A percentile compares a stretch with the other conserved stretches of the same genome.
Evolutionary conservation across 345 rosid genomes (phyloP).

Genomic region (Hevea brasiliensis): DNA sequence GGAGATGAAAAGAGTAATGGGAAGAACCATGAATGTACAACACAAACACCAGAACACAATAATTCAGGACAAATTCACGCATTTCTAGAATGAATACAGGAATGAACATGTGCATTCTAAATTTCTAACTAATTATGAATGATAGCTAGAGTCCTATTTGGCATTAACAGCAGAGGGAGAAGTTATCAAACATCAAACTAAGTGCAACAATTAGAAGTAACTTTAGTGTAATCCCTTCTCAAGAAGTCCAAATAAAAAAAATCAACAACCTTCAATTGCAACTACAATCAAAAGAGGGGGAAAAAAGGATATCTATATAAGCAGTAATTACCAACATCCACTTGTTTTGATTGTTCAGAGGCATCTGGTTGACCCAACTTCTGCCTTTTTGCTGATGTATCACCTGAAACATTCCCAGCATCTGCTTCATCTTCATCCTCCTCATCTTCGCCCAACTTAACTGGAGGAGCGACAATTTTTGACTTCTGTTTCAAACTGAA

Average conservation of each 20-base stretch:
- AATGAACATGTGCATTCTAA: not conserved
- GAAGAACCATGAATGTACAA: not conserved
- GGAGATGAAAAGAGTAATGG: not conserved
- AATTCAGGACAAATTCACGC: not conserved
- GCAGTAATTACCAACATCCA: slow-evolving; percentile 83
- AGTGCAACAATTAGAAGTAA: not conserved
- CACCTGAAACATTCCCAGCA: slow-evolving; percentile 42
- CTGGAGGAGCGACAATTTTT: slow-evolving; percentile 78
- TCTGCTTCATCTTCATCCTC: slow-evolving; percentile 72
- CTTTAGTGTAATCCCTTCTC: not conserved
- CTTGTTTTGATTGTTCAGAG: slow-evolving; percentile 46
- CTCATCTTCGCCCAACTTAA: slow-evolving; percentile 78
- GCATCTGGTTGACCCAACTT: slow-evolving; percentile 55
- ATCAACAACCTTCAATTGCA: slow-evolving; percentile 20
- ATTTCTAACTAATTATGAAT: not conserved
- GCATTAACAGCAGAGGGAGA: not conserved
- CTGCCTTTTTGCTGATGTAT: slow-evolving; percentile 61
- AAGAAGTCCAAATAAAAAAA: slow-evolving; percentile 11
- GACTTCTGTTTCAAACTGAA: slow-evolving; percentile 98
- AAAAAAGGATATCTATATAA: slow-evolving; percentile 28
- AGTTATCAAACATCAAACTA: not conserved
- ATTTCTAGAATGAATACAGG: not conserved
- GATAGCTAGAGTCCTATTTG: not conserved
- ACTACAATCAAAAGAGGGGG: slow-evolving; percentile 19
- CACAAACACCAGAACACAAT: not conserved